Evolutionary conservation across 495 filamentous ascomycete species (phyloP), one percentile per base, ranked within the genome.

Genomic region (Daldinia concentrica): DNA sequence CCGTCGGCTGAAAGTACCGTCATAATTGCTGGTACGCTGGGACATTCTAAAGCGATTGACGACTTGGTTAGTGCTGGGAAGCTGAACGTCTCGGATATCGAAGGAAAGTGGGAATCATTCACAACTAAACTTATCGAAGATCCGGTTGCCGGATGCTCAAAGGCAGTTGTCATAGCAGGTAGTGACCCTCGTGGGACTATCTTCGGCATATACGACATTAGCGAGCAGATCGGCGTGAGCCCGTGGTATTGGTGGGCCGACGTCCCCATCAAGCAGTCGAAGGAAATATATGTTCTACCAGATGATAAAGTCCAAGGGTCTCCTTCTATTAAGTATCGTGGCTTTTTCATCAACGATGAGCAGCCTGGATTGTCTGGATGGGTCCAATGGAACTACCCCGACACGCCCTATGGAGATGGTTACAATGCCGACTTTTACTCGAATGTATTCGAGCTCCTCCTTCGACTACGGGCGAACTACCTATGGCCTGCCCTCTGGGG

Each of bases 161-260:
- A 83, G 62, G 90, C 90, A 2, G 78, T 94, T 36, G 87, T 92
- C 0, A 90, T 94, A 74, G 88, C 86, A 11, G 91, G 91, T 15
- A 83, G 87, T 79, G 90, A 92, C 74, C 85, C 88, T 52, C 84
- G 91, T 29, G 91, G 90, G 1, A 87, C 88, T 3, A 92, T 93
- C 68, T 94, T 85, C 67, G 91, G 91, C 12, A 82, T 92, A 61
- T 93, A 94, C 79, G 88, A 90, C 52, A 77, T 94, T 63, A 91
- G 89, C 32, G 90, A 92, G 74, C 90, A 92, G 68, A 92, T 93
- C 58, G 91, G 91, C 17, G 89, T 93, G 6, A 90, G 88, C 43
- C 91, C 91, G 43, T 93, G 90, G 90, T 90, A 91, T 77, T 93
- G 87, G 84, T 92, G 85, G 85, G 90, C 91, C 1, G 91, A 93